Evolutionary conservation across 208 protist genomes (phyloP).

Genomic region (Trypanosoma mega): DNA sequence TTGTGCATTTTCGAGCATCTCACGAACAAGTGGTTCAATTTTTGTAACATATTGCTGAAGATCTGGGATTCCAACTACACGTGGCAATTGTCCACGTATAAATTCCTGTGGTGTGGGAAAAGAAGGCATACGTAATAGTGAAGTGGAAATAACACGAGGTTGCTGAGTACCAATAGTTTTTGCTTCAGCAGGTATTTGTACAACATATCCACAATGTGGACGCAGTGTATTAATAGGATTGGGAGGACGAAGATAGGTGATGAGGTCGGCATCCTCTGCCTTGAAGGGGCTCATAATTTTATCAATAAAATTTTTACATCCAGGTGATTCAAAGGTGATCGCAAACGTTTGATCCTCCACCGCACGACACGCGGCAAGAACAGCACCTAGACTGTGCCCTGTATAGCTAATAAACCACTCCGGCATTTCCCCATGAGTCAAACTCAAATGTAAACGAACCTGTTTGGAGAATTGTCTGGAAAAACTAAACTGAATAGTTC

Average conservation of each 20-base stretch:
- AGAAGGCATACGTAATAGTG: constrained; percentile 49
- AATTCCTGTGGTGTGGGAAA: constrained; percentile 71
- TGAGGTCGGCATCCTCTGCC: constrained; percentile 44
- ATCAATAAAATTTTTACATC: constrained; percentile 69
- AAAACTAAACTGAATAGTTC: constrained; percentile 84
- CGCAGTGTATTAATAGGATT: constrained; percentile 91
- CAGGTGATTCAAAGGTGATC: constrained; percentile 88
- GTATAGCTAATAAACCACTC: constrained; percentile 84
- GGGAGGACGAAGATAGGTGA: constrained; percentile 81
- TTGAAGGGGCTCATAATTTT: constrained; percentile 44
- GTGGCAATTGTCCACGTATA: constrained; percentile 73
- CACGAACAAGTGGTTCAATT: constrained; percentile 83
- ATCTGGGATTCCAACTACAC: constrained; percentile 69
- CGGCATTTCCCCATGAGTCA: constrained; percentile 16
- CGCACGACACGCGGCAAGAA: constrained; percentile 78
- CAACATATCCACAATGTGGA: constrained; percentile 81
- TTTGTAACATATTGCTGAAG: constrained; percentile 86
- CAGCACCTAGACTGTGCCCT: constrained; percentile 88
- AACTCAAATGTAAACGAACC: constrained; percentile 51
- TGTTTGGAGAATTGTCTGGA: constrained; percentile 84
- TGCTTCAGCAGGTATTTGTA: constrained; percentile 48
- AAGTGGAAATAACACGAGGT: constrained; percentile 15
- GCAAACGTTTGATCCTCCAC: constrained; percentile 75
- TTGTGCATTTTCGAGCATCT: constrained; percentile 86
- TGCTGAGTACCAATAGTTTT: constrained; percentile 7